Evolutionary conservation across 1,284 basidiomycete genomes (phyloP).

Genomic region (Puccinia hordei): DNA sequence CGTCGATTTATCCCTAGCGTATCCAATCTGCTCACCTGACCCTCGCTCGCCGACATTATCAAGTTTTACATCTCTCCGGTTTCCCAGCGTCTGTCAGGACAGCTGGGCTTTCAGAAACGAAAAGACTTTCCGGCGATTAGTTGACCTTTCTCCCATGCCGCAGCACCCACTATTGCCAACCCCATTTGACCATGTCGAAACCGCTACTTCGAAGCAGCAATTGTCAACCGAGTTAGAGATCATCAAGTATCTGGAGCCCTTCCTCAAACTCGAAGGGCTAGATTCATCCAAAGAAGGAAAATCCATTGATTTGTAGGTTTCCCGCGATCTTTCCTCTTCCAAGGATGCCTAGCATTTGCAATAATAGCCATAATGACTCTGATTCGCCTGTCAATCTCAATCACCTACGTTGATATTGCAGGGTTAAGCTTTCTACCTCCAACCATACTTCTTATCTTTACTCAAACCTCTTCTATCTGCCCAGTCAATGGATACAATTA

Average conservation of each 20-base stretch:
- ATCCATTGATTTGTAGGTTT: slow-evolving; percentile 19
- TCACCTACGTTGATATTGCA: neutral
- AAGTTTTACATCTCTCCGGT: no score
- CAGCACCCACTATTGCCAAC: slow-evolving; percentile 30
- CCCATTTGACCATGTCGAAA: slow-evolving; percentile 64
- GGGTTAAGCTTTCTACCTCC: slow-evolving; percentile 20
- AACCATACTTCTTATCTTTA: slow-evolving; percentile 4
- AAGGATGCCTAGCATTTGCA: neutral
- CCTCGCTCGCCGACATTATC: no score
- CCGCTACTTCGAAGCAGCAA: slow-evolving; percentile 70
- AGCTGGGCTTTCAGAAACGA: no score
- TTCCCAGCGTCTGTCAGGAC: no score
- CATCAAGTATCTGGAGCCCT: slow-evolving; percentile 13
- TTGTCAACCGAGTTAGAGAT: slow-evolving; percentile 66
- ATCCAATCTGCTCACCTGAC: no score
- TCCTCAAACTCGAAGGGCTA: no score
- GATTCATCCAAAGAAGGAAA: neutral
- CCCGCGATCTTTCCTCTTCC: neutral
- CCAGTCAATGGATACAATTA: slow-evolving; percentile 53
- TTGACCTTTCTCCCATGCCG: slow-evolving; percentile 16
- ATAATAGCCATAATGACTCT: neutral
- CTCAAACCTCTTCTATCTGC: slow-evolving; percentile 29
- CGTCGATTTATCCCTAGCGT: no score
- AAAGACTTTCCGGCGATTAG: no score
- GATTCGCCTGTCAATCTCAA: neutral